Base-by-base conservation (phyloP, 306 rosid genomes). In the Arachis hypogaea region DNA sequence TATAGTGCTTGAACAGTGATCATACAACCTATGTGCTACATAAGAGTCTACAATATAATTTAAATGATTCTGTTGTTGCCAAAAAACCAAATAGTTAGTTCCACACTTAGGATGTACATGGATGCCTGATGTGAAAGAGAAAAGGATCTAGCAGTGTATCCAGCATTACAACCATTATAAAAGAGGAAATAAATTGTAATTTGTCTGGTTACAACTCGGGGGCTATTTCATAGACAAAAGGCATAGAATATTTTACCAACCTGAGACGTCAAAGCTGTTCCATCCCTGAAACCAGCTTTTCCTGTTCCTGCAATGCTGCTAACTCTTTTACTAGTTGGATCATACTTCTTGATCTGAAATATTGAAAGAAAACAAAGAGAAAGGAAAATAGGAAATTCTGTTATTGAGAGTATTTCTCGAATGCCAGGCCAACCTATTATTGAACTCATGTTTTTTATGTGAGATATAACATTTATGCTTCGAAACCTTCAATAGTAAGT, bases 241-340 rank as follows among this genome's bases (percentile, higher is more conserved):
- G 68, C 51, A 65, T 10, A 65, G 7, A 44, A 77, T n/a, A 54
- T 30, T 28, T 46, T 40, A 11, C 77, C 64, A 80, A 93, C 97
- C 97, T 93, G 98, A 57, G 94, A 89, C 81, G 75, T 73, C 69
- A 82, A 62, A 59, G 93, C 88, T 42, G 64, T 69, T 77, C 98
- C 97, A 65, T 89, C 97, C 82, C 83, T 84, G 77, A 91, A 89
- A 82, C 92, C 97, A 74, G 96, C 94, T 88, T 86, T 93, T 56
- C 97, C 97, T 28, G 88, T 91, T 63, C 97, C 97, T 33, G 93
- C 93, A 78, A 93, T 54, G 67, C 97, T 93, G 80, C 73, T 85
- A 74, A 93, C 98, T 77, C 82, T 84, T 85, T 84, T 88, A 82
- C 88, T 83, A 68, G 84, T 74, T 33, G 96, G 93, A 80, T 91